These are phyloP conservation scores for Leccinellum luteum DNA, from an alignment of 768 basidiomycete species.

Conservation along the genomic window DNA sequence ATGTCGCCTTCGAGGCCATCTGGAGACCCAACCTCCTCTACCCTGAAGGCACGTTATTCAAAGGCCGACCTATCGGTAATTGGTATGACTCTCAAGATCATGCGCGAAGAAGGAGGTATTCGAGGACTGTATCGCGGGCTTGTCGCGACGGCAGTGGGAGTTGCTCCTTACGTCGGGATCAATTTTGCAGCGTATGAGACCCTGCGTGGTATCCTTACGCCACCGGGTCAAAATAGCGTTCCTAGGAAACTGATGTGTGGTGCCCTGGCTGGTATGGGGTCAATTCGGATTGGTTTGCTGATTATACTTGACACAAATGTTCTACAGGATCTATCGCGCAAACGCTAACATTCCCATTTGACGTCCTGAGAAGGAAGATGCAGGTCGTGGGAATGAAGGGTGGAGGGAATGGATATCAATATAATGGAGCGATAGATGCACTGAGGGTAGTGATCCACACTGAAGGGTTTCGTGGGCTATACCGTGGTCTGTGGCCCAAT, in stretches of 20 bases:
- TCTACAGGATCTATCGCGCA: conserved; percentile 81
- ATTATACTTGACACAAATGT: conserved; percentile 3
- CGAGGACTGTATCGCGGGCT: conserved; percentile 85
- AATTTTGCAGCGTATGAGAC: conserved; percentile 96
- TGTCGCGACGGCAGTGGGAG: conserved; percentile 80
- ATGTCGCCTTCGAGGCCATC: conserved; percentile 24
- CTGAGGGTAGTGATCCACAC: conserved; percentile 60
- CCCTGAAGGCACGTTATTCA: conserved; percentile 37
- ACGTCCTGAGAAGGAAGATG: conserved; percentile 93
- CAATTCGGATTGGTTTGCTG: not conserved
- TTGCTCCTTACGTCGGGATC: conserved; percentile 87
- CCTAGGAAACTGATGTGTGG: conserved; percentile 78
- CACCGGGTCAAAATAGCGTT: conserved; percentile 72
- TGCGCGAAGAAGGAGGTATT: conserved; percentile 90
- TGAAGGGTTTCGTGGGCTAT: conserved; percentile 78
- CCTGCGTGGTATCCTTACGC: conserved; percentile 69
- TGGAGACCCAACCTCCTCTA: conserved; percentile 37
- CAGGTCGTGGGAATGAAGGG: conserved; percentile 82
- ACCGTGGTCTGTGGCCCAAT: conserved; percentile 88
- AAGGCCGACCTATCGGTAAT: conserved; percentile 64
- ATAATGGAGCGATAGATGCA: conserved; percentile 80
- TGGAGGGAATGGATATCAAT: conserved; percentile 58
- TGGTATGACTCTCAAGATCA: conserved; percentile 89
- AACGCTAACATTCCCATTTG: conserved; percentile 93
- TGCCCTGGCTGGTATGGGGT: conserved; percentile 69